Conservation (phyloP, 2,329 filamentous ascomycete species). For the Akanthomyces uredinophilus region DNA sequence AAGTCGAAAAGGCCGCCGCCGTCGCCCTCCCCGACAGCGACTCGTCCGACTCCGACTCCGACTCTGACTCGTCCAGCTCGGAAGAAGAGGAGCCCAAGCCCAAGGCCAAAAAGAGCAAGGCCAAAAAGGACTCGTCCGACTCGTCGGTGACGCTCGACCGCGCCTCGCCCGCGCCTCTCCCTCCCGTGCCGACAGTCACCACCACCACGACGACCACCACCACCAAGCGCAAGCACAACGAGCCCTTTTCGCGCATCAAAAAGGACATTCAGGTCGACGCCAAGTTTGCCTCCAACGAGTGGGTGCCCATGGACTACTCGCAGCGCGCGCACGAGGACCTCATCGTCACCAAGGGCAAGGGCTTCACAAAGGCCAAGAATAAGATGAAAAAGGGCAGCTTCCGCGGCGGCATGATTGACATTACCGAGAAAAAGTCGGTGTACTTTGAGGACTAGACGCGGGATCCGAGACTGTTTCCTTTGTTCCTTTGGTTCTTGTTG, state of each 20-base stretch:
- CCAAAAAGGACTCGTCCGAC: conserved; percentile 33
- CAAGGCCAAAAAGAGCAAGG: conserved; percentile 18
- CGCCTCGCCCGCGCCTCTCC: conserved; percentile 42
- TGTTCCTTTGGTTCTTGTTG: neutral
- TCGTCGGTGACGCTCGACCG: conserved; percentile 46
- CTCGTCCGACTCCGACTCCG: conserved; percentile 19
- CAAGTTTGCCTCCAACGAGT: conserved; percentile 71
- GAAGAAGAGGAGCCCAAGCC: conserved; percentile 20
- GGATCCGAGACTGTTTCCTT: neutral
- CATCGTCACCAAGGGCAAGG: conserved; percentile 87
- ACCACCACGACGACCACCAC: conserved; percentile 19
- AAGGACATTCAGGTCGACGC: conserved; percentile 63
- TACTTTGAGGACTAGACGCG: conserved; percentile 64
- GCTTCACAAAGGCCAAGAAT: conserved; percentile 99
- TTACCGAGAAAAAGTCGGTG: conserved; percentile 73
- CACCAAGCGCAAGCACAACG: conserved; percentile 48
- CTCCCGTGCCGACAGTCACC: conserved; percentile 40
- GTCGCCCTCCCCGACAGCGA: conserved; percentile 34
- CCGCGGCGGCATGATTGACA: conserved; percentile 83
- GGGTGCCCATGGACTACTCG: conserved; percentile 80
- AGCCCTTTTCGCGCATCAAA: conserved; percentile 73
- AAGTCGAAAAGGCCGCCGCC: conserved; percentile 24
- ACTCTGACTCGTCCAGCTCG: conserved; percentile 16
- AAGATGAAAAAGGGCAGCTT: conserved; percentile 94
- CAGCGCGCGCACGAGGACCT: conserved; percentile 83